A percentile compares a stretch with the other conserved stretches of the same genome.
Evolutionary conservation across 2,329 filamentous ascomycete species (phyloP).

Genomic region (Biscogniauxia sp.): DNA sequence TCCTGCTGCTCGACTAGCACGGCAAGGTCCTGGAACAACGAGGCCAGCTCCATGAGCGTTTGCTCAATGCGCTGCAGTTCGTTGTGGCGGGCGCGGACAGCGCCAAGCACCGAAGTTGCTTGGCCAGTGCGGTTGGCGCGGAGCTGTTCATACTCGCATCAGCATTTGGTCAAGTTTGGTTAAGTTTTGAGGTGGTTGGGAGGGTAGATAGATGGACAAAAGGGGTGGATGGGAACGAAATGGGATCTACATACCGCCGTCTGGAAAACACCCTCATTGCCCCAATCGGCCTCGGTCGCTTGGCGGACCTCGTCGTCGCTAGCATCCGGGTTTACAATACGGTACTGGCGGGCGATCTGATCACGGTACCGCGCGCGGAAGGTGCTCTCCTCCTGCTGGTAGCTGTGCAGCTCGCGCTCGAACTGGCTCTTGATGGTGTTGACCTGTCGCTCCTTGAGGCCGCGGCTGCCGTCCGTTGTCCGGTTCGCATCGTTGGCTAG

Average conservation of each 20-base stretch:
- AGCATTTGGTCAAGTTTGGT: neutral
- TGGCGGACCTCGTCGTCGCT: conserved; percentile 68
- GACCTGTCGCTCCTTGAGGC: conserved; percentile 68
- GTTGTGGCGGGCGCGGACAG: conserved; percentile 78
- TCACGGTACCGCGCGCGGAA: conserved; percentile 72
- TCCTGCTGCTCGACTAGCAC: conserved; percentile 74
- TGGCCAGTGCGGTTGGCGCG: conserved; percentile 72
- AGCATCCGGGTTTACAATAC: conserved; percentile 80
- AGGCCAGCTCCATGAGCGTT: conserved; percentile 67
- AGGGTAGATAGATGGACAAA: neutral
- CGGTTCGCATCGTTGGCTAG: conserved; percentile 69
- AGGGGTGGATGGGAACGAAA: conserved; percentile 30
- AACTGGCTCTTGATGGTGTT: conserved; percentile 70
- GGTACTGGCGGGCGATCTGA: conserved; percentile 76
- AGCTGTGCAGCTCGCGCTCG: conserved; percentile 67
- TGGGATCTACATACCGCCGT: conserved; percentile 61
- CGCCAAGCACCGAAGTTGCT: conserved; percentile 70
- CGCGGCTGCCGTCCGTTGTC: conserved; percentile 58
- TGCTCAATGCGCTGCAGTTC: conserved; percentile 79
- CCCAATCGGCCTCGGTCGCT: conserved; percentile 69
- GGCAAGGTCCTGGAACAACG: conserved; percentile 72
- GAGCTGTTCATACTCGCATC: conserved; percentile 49
- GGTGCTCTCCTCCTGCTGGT: conserved; percentile 67
- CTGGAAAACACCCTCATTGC: conserved; percentile 78
- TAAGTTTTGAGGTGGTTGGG: neutral